Conservation (phyloP, 805 yeast species). For the Priceomyces carsonii region DNA sequence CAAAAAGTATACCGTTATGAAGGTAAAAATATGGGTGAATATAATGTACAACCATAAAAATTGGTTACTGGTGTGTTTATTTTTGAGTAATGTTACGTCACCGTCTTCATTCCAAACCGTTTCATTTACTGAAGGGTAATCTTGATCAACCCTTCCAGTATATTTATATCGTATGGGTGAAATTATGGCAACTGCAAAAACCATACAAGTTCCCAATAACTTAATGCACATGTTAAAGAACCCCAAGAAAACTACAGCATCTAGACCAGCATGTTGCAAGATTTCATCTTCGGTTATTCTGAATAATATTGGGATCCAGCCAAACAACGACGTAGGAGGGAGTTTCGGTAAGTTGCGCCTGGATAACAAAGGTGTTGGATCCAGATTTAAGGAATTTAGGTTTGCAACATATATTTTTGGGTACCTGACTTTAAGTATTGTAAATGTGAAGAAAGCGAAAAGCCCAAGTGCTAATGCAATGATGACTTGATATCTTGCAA, state of each 20-base stretch:
- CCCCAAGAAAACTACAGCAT: constrained; percentile 88
- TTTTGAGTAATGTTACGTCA: no score
- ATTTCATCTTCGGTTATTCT: constrained; percentile 71
- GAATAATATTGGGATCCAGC: constrained; percentile 76
- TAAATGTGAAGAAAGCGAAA: constrained; percentile 66
- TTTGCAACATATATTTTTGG: constrained; percentile 88
- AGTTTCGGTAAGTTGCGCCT: constrained; percentile 58
- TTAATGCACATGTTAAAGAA: constrained; percentile 88
- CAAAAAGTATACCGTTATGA: constrained; percentile 58
- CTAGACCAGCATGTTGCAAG: constrained; percentile 87
- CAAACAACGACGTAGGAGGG: constrained; percentile 60
- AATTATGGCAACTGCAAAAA: constrained; percentile 71
- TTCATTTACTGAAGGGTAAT: no score
- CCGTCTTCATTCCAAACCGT: no score
- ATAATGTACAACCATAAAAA: constrained; percentile 85
- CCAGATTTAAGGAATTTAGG: constrained; percentile 45
- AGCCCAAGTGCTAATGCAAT: constrained; percentile 71
- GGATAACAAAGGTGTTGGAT: constrained; percentile 43
- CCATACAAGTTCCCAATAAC: constrained; percentile 59
- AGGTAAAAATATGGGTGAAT: constrained; percentile 85
- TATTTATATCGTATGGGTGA: constrained; percentile 83
- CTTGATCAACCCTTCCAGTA: constrained; percentile 59
- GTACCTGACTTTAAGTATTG: constrained; percentile 68
- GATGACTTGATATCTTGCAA: constrained; percentile 74
- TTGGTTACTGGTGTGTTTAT: constrained; percentile 35